Evolutionary conservation across 352 stramenopile species (phyloP).

Genomic region (Phytophthora citrophthora): DNA sequence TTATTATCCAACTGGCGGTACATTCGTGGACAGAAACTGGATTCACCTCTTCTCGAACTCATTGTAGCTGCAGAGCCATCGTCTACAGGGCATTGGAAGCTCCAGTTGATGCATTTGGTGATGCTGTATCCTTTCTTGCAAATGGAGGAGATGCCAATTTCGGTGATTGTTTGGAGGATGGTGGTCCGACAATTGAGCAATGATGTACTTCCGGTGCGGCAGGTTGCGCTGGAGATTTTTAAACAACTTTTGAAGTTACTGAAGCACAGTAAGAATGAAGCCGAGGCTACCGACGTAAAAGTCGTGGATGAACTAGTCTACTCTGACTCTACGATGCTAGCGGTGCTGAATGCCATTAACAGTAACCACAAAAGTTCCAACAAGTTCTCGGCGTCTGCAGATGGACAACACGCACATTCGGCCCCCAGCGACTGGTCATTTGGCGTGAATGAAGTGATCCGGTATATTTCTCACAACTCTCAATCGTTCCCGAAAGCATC

Average conservation of each 20-base stretch:
- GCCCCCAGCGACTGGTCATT: constrained; percentile 80
- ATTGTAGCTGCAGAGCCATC: constrained; percentile 50
- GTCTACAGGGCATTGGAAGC: constrained; percentile 70
- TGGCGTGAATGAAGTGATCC: constrained; percentile 69
- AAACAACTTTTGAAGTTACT: constrained; percentile 57
- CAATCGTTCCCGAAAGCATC: constrained; percentile 55
- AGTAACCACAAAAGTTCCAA: constrained; percentile 74
- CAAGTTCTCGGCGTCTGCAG: constrained; percentile 64
- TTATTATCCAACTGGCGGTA: constrained; percentile 65
- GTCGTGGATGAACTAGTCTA: constrained; percentile 51
- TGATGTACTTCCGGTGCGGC: constrained; percentile 71
- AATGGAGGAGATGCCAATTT: constrained; percentile 43
- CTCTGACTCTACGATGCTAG: constrained; percentile 45
- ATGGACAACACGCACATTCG: constrained; percentile 71
- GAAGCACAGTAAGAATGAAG: constrained; percentile 30
- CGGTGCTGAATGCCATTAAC: constrained; percentile 50
- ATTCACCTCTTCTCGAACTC: constrained; percentile 31
- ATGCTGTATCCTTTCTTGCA: constrained; percentile 72
- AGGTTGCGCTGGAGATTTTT: constrained; percentile 60
- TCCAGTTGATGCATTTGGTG: constrained; percentile 79
- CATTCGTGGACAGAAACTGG: constrained; percentile 26
- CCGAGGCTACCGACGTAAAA: constrained; percentile 2
- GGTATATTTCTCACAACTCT: constrained; percentile 50
- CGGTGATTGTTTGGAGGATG: constrained; percentile 55
- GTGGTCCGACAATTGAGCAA: constrained; percentile 56